Evolutionary conservation across 495 filamentous ascomycete species (phyloP).

Genomic region (Annulohypoxylon bovei): DNA sequence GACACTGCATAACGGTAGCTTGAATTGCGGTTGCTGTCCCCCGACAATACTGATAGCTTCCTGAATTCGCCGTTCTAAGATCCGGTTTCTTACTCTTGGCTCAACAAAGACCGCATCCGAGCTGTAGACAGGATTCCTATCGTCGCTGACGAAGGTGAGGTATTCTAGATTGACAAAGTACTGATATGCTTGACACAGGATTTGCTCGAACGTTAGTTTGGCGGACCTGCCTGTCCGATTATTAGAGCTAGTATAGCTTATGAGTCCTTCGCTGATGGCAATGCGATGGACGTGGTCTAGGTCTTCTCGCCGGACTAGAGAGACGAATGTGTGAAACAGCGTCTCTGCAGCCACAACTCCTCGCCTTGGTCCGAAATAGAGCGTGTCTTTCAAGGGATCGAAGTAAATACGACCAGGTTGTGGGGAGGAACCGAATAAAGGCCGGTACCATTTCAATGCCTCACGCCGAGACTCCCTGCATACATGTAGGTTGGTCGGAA

Average conservation of each 20-base stretch:
- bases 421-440: constrained; percentile 29
- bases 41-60: constrained; percentile 12
- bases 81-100: constrained; percentile 20
- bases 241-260: constrained; percentile 2
- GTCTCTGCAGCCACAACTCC: constrained; percentile 20
- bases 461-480: constrained; percentile 43
- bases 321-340: constrained; percentile 33
- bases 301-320: constrained; percentile 27
- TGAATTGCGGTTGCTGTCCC: constrained; percentile 6
- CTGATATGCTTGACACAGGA: constrained; percentile 19
- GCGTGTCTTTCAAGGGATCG: constrained; percentile 37
- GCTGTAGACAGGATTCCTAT: constrained; percentile 34
- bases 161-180: constrained; percentile 30
- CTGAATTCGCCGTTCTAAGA: constrained; percentile 32
- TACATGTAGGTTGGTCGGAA: constrained; percentile 42
- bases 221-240: constrained; percentile 1
- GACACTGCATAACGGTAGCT: constrained; percentile 27
- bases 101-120: constrained; percentile 36
- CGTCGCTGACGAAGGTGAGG: constrained; percentile 42
- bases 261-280: constrained; percentile 42
- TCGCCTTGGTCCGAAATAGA: constrained; percentile 43
- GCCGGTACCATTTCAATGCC: constrained; percentile 34
- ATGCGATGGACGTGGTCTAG: constrained; percentile 40
- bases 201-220: constrained; percentile 14
- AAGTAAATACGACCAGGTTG: constrained; percentile 31